These are phyloP conservation scores for Kwoniella europaea DNA, from an alignment of 768 basidiomycete genomes.

Conservation along the genomic window DNA sequence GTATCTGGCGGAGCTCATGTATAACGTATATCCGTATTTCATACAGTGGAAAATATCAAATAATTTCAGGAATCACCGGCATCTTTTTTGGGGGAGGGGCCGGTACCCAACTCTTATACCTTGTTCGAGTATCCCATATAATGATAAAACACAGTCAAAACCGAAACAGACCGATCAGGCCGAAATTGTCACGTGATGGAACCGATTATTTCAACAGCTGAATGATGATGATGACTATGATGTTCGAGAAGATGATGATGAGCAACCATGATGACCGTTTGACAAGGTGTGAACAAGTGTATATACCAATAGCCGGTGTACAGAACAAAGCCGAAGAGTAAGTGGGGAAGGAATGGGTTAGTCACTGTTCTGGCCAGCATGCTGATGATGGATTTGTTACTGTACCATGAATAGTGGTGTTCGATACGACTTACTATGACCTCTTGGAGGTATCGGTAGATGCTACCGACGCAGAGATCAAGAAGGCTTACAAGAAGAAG, in stretches of 20 bases:
- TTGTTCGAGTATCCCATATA: background rate
- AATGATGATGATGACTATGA: background rate
- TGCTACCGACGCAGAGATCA: constrained; percentile 85
- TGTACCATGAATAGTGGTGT: constrained; percentile 47
- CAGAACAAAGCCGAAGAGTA: background rate
- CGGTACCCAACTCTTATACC: background rate
- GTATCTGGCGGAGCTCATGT: constrained; percentile 4
- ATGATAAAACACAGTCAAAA: background rate
- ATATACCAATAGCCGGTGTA: background rate
- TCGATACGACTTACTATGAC: constrained; percentile 70
- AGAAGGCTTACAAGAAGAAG: constrained; percentile 92
- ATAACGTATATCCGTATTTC: constrained; percentile 1
- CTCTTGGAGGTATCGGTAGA: constrained; percentile 73
- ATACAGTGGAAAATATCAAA: background rate
- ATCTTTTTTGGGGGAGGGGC: background rate
- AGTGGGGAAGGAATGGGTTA: background rate
- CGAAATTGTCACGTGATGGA: constrained; percentile 8
- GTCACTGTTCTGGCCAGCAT: background rate
- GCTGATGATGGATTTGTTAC: too few relatives aligned
- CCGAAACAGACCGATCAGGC: constrained; percentile 5
- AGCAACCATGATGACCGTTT: background rate
- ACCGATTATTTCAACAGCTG: background rate
- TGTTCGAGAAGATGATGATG: background rate
- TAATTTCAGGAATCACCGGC: background rate
- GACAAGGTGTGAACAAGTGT: background rate